phyloP scores from a whole-genome alignment of 306 rosid genomes.

The Delonix regia region DNA sequence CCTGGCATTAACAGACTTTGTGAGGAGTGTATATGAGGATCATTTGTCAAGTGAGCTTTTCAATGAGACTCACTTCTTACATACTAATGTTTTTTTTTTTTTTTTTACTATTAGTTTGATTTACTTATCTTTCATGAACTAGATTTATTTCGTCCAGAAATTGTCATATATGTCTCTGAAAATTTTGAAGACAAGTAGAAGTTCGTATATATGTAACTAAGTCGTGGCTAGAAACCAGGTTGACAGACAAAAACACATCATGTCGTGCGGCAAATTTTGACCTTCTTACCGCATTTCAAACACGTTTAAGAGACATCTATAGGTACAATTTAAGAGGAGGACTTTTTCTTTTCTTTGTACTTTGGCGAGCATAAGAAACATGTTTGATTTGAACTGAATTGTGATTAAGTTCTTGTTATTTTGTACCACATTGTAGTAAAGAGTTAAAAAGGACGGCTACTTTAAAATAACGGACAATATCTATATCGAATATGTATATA shows the following conservation, averaged over 20 bases:
- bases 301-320: too few relatives aligned
- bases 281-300: too few relatives aligned
- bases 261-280: background rate
- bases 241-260: background rate
- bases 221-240: background rate
- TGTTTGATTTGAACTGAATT: too few relatives aligned
- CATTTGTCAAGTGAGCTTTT: background rate
- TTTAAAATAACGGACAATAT: too few relatives aligned
- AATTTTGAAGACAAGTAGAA: constrained; percentile 34
- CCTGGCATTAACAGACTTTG: background rate
- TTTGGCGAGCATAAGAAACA: too few relatives aligned
- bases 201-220: constrained; percentile 34
- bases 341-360: too few relatives aligned
- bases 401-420: too few relatives aligned
- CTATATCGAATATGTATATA: too few relatives aligned
- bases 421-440: too few relatives aligned
- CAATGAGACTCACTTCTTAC: background rate
- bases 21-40: background rate
- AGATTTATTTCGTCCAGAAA: background rate
- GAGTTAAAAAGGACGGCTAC: too few relatives aligned
- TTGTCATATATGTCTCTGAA: background rate
- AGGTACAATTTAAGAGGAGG: too few relatives aligned
- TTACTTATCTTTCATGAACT: background rate
- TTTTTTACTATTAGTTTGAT: background rate
- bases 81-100: background rate